Base-by-base conservation (phyloP, 345 rosid genomes). In the Melaleuca quinquenervia region DNA sequence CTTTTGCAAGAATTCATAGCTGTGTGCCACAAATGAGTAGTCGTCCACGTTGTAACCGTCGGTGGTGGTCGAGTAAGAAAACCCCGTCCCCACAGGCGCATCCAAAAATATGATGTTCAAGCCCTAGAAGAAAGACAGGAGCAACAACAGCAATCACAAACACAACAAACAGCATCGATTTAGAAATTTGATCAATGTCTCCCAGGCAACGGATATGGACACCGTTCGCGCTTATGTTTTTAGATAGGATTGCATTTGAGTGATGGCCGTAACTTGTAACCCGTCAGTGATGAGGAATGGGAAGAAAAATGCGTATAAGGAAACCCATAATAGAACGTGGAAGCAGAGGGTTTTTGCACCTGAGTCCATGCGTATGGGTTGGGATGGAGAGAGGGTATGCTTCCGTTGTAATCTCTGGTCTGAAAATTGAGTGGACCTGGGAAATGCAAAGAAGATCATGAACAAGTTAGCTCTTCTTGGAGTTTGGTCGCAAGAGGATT, bases 51-150 rank as follows among this genome's bases (percentile, higher is more conserved):
- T 62, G 56, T 82, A 82, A 41, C 87, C 85, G 52, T 82, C 85
- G 13, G 8, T 13, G 55, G 83, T 87, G 29, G 48, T 87, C 49
- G 91, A 87, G 84, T 87, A 89, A 21, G 90, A 87, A 56, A 87
- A 89, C 44, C 90, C 90, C 14, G 89, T 83, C 29, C 86, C 89
- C 8, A 84, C 89, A 22, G 91, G 91, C 24, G 84, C 89, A 48
- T 89, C 91, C 50, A 87, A 16, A 22, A 82, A 87, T 80, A 89
- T 49, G 27, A 89, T 80, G 83, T 83, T 89, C 49, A 87, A 24
- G 82, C 84, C 50, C 88, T 89, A 84, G 22, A 84, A 52, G 26
- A 82, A 44, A 26, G 49, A 10, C 50, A 44, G n/a, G n/a, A n/a
- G 50, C 45, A 29, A 48, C n/a, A 86, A 24, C 51, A 64, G 9